Evolutionary conservation across 306 rosid species (phyloP).

Genomic region (Quercus suber): DNA sequence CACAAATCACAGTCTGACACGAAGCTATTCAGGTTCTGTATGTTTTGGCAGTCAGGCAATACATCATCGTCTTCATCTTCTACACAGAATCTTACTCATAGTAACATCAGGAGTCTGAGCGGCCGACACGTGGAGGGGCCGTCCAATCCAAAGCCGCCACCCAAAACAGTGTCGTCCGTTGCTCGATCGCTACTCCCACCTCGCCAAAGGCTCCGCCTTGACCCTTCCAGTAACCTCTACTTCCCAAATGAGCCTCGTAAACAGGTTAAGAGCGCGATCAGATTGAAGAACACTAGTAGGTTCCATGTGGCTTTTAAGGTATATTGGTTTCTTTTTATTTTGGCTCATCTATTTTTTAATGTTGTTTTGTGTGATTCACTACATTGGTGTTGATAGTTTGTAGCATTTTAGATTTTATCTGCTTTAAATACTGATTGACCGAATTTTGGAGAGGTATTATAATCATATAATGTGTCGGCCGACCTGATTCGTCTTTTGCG

Average conservation of each 20-base stretch:
- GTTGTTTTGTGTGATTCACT: no score
- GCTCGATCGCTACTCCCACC: constrained; percentile 86
- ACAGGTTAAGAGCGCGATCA: constrained; percentile 82
- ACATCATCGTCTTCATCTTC: constrained; percentile 46
- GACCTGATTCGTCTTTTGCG: no score
- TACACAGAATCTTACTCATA: constrained; percentile 32
- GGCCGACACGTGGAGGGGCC: constrained; percentile 23
- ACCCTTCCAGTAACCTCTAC: constrained; percentile 68
- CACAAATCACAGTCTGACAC: constrained; percentile 42
- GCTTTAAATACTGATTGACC: background rate
- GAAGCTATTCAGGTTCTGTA: constrained; percentile 58
- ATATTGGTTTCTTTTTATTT: constrained; percentile 7
- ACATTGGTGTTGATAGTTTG: background rate
- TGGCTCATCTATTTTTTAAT: background rate
- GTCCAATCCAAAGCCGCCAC: constrained; percentile 31
- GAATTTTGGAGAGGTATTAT: no score
- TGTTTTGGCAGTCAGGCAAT: constrained; percentile 77
- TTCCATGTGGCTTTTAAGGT: constrained; percentile 95
- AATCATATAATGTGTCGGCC: no score
- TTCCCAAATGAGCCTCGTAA: constrained; percentile 93
- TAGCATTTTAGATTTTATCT: background rate
- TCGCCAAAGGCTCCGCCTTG: constrained; percentile 81
- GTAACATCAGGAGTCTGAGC: constrained; percentile 24
- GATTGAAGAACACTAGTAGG: constrained; percentile 78
- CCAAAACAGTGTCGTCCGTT: constrained; percentile 77